Conservation (phyloP, 2,329 filamentous ascomycete genomes). For the Trichophyton rubrum region DNA sequence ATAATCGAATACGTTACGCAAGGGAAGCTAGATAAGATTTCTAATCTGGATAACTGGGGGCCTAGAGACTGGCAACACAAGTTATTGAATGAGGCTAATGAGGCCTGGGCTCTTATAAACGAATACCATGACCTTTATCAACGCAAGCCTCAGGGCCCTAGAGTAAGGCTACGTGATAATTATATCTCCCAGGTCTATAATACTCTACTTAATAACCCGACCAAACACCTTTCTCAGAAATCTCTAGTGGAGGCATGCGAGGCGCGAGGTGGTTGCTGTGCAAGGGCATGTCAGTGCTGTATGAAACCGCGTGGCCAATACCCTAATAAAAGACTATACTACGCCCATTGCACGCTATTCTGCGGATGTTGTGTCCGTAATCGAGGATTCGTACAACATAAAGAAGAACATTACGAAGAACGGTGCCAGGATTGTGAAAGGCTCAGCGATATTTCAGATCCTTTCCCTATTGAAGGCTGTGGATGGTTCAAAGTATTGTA, state of each 20-base stretch:
- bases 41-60: not conserved
- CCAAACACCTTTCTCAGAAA: not conserved
- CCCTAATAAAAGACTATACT: slow-evolving; percentile 1
- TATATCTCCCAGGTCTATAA: not conserved
- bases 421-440: not conserved
- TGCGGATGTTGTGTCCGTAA: slow-evolving; percentile 3
- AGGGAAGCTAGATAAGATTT: not conserved
- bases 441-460: not conserved
- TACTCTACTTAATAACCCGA: not conserved
- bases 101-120: not conserved
- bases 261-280: slow-evolving; percentile 1
- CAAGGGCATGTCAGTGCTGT: slow-evolving; percentile 4
- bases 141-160: not conserved
- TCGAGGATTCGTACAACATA: not conserved
- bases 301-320: not conserved
- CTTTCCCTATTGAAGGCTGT: not conserved
- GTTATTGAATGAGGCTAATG: not conserved
- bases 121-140: not conserved
- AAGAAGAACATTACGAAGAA: not conserved
- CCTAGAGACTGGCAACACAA: not conserved
- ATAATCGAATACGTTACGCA: not conserved
- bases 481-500: not conserved
- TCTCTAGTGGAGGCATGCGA: not conserved
- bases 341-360: slow-evolving; percentile 3
- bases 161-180: not conserved